Evolutionary conservation across 1,284 basidiomycete genomes (phyloP), one percentile per base, ranked within the genome.

Genomic region (Filobasidium uniguttulatum): DNA sequence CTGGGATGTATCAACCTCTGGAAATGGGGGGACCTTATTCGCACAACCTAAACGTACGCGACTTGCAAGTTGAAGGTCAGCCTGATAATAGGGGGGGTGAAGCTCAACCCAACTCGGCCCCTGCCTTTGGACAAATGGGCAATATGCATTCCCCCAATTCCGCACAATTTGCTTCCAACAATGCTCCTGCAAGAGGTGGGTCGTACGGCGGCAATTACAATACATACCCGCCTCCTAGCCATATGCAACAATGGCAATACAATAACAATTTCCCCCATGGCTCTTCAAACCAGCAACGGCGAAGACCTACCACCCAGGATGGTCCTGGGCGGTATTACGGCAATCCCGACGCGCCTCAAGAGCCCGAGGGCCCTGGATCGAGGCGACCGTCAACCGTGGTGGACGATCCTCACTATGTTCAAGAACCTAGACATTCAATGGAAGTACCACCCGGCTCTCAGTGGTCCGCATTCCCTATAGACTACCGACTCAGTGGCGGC

Each of bases 401-500:
- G 17, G 44, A 47, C 9, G 34, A 25, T 2, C 3, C 17, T 12
- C 44, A 50, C 19, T 28, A 43, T 29, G 23, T 14, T 22, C 34
- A 48, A 20, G 46, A 26, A 19, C 25, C 15, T 3, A 26, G 40
- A 43, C 40, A 43, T 26, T 43, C 40, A 26, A 43, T 43, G 3
- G 40, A 26, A 17, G 37, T 38, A 30, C 25, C 37, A 17, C 35
- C 45, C 31, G 22, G 45, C 44, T 10, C 34, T 31, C 17, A 41
- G 37, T 15, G 50, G 50, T 9, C 45, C 36, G 2, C 41, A 15
- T 52, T 52, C 40, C 38, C 50, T 15, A 36, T 46, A 14, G 50
- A 52, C 17, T 52, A 52, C 35, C 30, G 50, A n/a, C 30, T 52
- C 6, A 46, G 50, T 5, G 38, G 44, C 19, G 37, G 4, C 38